Evolutionary conservation across 371 early-diverging fungal genomes (phyloP), one percentile per base, ranked within the genome.

Genomic region (Mortierella sp.): DNA sequence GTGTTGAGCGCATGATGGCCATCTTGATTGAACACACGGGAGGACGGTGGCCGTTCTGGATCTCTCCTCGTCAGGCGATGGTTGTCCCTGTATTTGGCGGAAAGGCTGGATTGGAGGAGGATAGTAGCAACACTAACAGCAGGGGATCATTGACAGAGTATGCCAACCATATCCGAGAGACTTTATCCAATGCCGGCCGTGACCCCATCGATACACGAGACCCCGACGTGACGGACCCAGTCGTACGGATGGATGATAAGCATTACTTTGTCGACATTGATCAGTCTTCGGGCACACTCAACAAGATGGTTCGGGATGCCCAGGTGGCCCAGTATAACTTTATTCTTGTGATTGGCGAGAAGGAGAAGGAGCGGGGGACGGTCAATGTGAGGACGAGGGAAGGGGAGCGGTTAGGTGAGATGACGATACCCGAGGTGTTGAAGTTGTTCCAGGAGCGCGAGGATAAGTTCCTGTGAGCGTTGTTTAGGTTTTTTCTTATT

Each of bases 21-120:
- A 97, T 99, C 78, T 87, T 98, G 81, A 95, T 96, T 80, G 99
- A 99, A 87, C 95, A 96, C 80, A 97, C 94, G 70, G 95, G 91
- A 4, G 98, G 97, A 54, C 92, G 94, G 72, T 96, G 98, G 95
- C 99, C 99, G n/a, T 96, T 99, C 92, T 99, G 99, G 99, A 89
- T 99, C 24, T 96, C 96, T 45, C 99, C 99, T 26, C 94, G 98
- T 57, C 99, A 99, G 90, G 94, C 97, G 26, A 92, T 96, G 78
- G 94, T 99, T 45, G 93, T 99, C 34, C 99, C 98, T 2, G 95
- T 97, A 19, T 85, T 85, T 80, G 86, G 86, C n/a, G 82, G 86
- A 13, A 82, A 85, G 77, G 76, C 73, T 90, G 75, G 76, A 80
- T 63, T 88, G 94, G 90, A 91, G 68, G 89, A 81, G 7, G 63